Conservation (phyloP, 2,329 filamentous ascomycete species). For the Aspergillus brasiliensis region DNA sequence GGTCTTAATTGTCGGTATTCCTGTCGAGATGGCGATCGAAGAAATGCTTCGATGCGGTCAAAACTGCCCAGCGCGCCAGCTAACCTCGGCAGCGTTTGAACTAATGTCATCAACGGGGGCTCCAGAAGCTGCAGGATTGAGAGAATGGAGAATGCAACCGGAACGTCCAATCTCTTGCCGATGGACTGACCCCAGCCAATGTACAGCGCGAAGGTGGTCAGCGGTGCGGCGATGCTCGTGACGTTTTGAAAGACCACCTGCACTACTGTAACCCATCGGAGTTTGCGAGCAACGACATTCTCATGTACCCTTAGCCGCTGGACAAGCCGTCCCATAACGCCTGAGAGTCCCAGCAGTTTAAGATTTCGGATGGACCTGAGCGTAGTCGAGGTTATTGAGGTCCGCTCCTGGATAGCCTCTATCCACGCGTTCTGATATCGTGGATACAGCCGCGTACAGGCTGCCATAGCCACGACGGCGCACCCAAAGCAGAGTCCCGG, state of each 20-base stretch:
- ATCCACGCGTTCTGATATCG: neutral
- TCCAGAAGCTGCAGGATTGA: neutral
- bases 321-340: neutral
- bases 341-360: neutral
- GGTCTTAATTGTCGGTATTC: neutral
- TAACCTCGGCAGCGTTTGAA: neutral
- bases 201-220: neutral
- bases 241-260: neutral
- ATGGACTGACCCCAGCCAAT: neutral
- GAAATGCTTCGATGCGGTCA: neutral
- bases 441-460: neutral
- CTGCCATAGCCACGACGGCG: neutral
- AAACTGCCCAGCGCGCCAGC: neutral
- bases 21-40: neutral
- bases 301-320: neutral
- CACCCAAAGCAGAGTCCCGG: neutral
- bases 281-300: neutral
- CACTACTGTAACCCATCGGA: neutral
- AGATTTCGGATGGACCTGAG: neutral
- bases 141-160: neutral
- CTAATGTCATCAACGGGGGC: neutral
- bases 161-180: neutral
- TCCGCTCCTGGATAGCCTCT: conserved; percentile 3
- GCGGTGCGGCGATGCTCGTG: neutral
- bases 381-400: neutral